Conservation (phyloP, 2,329 filamentous ascomycete genomes). For the Neobulgaria alba region DNA sequence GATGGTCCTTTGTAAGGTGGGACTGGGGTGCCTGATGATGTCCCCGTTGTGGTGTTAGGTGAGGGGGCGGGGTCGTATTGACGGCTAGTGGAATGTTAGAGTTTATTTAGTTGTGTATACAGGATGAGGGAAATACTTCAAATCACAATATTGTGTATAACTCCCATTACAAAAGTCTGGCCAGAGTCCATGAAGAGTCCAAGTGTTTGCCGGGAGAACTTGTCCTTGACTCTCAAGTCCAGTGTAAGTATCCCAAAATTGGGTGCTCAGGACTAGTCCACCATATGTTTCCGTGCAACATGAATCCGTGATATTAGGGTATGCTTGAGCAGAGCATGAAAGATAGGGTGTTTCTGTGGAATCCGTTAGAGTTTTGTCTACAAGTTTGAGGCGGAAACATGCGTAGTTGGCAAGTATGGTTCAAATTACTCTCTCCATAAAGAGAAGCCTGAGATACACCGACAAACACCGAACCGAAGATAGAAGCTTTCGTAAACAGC, state of each 20-base stretch:
- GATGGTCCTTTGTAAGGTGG: conserved; percentile 48
- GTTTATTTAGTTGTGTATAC: neutral
- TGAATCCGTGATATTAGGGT: conserved; percentile 41
- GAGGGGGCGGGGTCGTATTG: conserved; percentile 55
- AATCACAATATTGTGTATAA: conserved; percentile 60
- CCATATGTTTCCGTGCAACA: conserved; percentile 60
- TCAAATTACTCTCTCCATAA: conserved; percentile 22
- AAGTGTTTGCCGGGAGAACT: conserved; percentile 46
- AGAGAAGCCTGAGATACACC: conserved; percentile 12
- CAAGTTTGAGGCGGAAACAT: conserved; percentile 1
- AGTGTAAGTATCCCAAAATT: conserved; percentile 58
- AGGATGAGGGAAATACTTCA: conserved; percentile 29
- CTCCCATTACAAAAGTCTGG: conserved; percentile 44
- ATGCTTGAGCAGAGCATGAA: conserved; percentile 41
- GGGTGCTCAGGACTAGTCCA: conserved; percentile 51
- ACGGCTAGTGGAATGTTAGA: conserved; percentile 30
- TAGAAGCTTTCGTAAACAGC: too few relatives aligned
- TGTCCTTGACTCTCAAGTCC: conserved; percentile 50
- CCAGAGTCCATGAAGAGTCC: conserved; percentile 39
- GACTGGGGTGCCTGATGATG: conserved; percentile 42
- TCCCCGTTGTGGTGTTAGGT: conserved; percentile 55
- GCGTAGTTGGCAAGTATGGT: conserved; percentile 23
- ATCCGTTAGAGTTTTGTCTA: conserved; percentile 3
- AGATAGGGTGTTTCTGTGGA: conserved; percentile 26
- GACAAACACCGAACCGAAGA: conserved; percentile 1